Evolutionary conservation across 2,329 filamentous ascomycete species (phyloP), one percentile per base, ranked within the genome.

Genomic region (Tolypocladium inflatum): DNA sequence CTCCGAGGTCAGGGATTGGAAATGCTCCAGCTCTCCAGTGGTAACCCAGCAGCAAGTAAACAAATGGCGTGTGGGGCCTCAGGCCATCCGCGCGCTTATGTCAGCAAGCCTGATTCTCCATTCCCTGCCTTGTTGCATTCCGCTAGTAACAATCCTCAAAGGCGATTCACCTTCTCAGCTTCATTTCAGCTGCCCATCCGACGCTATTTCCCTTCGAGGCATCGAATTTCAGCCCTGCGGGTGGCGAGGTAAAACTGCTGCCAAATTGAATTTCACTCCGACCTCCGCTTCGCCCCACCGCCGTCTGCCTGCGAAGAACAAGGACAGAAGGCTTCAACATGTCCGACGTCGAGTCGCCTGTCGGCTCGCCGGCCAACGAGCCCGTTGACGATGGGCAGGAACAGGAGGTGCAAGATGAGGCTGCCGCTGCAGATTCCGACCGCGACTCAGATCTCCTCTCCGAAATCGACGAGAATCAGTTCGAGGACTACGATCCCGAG

Each of bases 401-500:
- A 59, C 61, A 71, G 35, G 73, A 76, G 58, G 70, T 65, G 51
- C 71, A 74, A n/a, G 74, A 77, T 39, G 76, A 77, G 54, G 62
- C 68, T 4, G 74, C 68, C 15, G 74, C 71, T 6, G 74, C 72
- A 7, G 74, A 73, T 56, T 80, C 78, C 2, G 83, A 86, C 62
- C 76, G 76, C 56, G 81, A 85, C 15, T 83, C 80, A 0, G 82
- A 85, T 62, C 71, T 80, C 43, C 78, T 88, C 1, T 88, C 85
- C 26, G 86, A 89, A 67, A 83, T 88, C 61, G 86, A 88, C 65
- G 86, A 87, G 66, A 80, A 86, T 57, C 82, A 88, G 65, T 86
- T 89, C 61, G 84, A 83, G 62, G 84, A 89, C 61, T 88, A 88
- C 71, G 85, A 89, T 62, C 82, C 84, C 11, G 78, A 82, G 50